Percentiles rank a stretch among this genome's conserved stretches.
phyloP scores from a whole-genome alignment of 179 eudicot species.

The Silene vulgaris region DNA sequence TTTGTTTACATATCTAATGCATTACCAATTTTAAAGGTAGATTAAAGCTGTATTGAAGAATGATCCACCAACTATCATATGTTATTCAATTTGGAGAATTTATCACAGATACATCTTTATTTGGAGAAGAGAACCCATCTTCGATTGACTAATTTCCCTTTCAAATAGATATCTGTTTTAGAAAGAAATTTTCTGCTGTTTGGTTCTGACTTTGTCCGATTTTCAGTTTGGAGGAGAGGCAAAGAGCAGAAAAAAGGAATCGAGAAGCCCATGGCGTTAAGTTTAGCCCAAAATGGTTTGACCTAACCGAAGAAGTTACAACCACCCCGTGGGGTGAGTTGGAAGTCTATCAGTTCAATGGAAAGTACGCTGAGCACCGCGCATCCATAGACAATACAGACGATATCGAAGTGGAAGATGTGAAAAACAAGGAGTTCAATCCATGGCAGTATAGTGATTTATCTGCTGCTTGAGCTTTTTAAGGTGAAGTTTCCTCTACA shows the following conservation, averaged over 20 bases:
- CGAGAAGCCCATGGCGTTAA: slow-evolving; percentile 42
- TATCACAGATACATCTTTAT: neutral
- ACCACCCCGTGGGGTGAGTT: slow-evolving; percentile 50
- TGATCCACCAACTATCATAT: neutral
- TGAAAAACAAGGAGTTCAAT: slow-evolving; percentile 35
- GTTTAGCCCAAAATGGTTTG: slow-evolving; percentile 42
- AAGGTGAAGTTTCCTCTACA: slow-evolving; percentile 11
- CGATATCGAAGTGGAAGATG: slow-evolving; percentile 31
- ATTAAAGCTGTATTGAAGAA: neutral
- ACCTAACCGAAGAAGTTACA: slow-evolving; percentile 36
- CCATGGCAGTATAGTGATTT: slow-evolving; percentile 42
- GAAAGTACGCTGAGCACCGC: slow-evolving; percentile 34
- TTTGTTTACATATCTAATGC: neutral
- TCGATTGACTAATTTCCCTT: neutral
- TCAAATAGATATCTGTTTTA: neutral
- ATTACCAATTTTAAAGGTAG: neutral
- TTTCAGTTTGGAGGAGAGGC: slow-evolving; percentile 50
- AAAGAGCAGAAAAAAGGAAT: slow-evolving; percentile 45
- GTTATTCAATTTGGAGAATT: neutral
- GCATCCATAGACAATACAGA: slow-evolving; percentile 27
- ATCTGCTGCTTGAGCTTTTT: slow-evolving; percentile 26
- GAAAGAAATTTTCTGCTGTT: slow-evolving; percentile 9
- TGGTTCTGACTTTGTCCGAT: neutral
- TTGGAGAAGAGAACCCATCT: neutral
- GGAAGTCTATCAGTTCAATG: slow-evolving; percentile 43